These are phyloP conservation scores for Royoungia palumana DNA, from an alignment of 768 basidiomycete species.

Conservation along the genomic window DNA sequence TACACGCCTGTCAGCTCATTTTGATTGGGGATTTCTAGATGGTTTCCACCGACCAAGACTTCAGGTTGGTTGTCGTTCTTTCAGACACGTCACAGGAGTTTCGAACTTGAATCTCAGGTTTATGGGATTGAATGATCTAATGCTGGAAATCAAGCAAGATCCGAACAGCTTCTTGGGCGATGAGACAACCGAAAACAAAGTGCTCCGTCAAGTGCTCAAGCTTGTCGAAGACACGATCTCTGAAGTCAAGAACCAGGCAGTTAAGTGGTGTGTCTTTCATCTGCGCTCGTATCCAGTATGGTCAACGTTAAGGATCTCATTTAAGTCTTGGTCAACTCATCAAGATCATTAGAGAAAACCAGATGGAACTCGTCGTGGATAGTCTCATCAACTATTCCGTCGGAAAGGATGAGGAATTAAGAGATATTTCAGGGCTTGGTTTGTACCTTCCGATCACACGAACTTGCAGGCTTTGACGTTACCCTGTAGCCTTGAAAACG, in stretches of 20 bases:
- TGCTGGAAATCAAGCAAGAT: conserved; percentile 83
- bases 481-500: conserved; percentile 77
- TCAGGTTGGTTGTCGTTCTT: conserved; percentile 50
- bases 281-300: background rate
- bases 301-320: conserved; percentile 3
- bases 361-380: conserved; percentile 86
- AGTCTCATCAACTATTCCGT: conserved; percentile 83
- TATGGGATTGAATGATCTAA: conserved; percentile 95
- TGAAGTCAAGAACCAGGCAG: conserved; percentile 97
- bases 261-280: conserved; percentile 69
- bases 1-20: conserved; percentile 1
- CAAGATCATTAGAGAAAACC: conserved; percentile 78
- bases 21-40: conserved; percentile 47
- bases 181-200: conserved; percentile 79
- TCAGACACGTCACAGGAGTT: conserved; percentile 16
- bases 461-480: conserved; percentile 3
- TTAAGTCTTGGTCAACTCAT: conserved; percentile 83
- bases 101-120: conserved; percentile 50
- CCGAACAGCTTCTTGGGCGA: conserved; percentile 75
- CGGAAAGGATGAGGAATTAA: conserved; percentile 85
- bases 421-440: conserved; percentile 96
- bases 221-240: conserved; percentile 94
- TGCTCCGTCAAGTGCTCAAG: conserved; percentile 77
- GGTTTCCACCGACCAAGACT: conserved; percentile 90
- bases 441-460: background rate